A percentile compares a stretch with the other conserved stretches of the same genome.
Conservation (phyloP, 2,329 filamentous ascomycete species). For the Monascus ruber region DNA sequence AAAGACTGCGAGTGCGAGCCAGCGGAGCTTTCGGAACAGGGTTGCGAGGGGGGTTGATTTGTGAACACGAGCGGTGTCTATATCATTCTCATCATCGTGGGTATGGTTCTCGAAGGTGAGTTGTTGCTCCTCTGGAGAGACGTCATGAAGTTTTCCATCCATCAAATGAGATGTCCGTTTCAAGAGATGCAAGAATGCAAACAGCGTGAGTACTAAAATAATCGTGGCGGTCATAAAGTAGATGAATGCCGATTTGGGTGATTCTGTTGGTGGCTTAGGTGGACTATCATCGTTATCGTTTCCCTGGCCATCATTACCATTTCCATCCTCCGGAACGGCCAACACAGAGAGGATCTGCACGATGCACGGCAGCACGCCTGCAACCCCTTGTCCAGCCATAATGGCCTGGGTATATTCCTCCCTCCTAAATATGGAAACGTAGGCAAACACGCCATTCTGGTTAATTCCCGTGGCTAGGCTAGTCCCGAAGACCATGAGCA, state of each 20-base stretch:
- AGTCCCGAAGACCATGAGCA: slow-evolving; percentile 68
- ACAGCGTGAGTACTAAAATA: slow-evolving; percentile 58
- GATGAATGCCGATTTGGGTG: slow-evolving; percentile 64
- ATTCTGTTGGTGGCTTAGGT: slow-evolving; percentile 28
- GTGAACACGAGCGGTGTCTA: slow-evolving; percentile 11
- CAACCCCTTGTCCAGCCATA: slow-evolving; percentile 88
- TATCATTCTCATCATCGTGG: slow-evolving; percentile 17
- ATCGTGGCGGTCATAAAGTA: slow-evolving; percentile 83
- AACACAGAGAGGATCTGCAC: slow-evolving; percentile 80
- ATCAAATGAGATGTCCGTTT: slow-evolving; percentile 29
- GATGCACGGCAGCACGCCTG: slow-evolving; percentile 77
- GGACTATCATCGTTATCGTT: slow-evolving; percentile 7
- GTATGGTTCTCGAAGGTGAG: slow-evolving; percentile 4
- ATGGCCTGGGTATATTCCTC: slow-evolving; percentile 90
- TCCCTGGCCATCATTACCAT: slow-evolving; percentile 19
- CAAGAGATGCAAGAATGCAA: slow-evolving; percentile 64
- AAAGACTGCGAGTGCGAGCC: slow-evolving; percentile 65
- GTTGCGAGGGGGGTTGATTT: slow-evolving; percentile 48
- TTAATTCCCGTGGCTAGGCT: slow-evolving; percentile 73
- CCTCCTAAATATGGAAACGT: slow-evolving; percentile 71
- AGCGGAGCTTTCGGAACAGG: slow-evolving; percentile 67
- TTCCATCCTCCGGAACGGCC: slow-evolving; percentile 40
- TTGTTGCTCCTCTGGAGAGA: neutral
- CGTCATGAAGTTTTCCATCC: slow-evolving; percentile 4
- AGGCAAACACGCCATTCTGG: slow-evolving; percentile 91